phyloP scores from a whole-genome alignment of 768 basidiomycete species.

The Mycena kentingensis region DNA sequence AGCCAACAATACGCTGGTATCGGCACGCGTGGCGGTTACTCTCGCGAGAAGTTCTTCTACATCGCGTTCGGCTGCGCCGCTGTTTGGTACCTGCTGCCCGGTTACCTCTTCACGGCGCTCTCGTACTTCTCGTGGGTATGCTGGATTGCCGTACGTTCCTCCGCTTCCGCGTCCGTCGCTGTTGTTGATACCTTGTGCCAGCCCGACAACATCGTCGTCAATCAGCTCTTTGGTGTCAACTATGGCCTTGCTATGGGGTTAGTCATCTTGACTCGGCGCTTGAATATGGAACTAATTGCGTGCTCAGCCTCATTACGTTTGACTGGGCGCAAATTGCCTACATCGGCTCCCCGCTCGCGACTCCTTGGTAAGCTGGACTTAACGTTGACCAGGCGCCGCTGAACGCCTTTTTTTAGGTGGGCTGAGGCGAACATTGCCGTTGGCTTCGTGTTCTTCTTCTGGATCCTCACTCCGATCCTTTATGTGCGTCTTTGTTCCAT shows the following conservation, averaged over 20 bases:
- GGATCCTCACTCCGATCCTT: conserved; percentile 37
- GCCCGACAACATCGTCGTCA: conserved; percentile 45
- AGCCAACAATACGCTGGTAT: conserved; percentile 68
- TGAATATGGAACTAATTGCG: neutral
- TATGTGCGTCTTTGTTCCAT: conserved; percentile 22
- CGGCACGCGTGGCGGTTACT: conserved; percentile 64
- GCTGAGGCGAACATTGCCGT: conserved; percentile 49
- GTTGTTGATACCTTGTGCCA: conserved; percentile 48
- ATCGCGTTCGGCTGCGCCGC: conserved; percentile 59
- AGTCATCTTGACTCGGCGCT: no score
- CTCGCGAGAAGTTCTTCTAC: conserved; percentile 77
- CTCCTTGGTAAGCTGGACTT: conserved; percentile 42
- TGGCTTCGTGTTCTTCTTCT: conserved; percentile 24
- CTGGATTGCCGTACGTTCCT: conserved; percentile 25
- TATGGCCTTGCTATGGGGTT: conserved; percentile 46
- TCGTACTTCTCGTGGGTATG: conserved; percentile 61
- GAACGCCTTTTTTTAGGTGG: conserved; percentile 46
- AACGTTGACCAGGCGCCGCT: neutral
- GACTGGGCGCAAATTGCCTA: conserved; percentile 60
- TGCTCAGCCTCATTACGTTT: conserved; percentile 45
- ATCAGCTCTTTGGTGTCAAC: conserved; percentile 73
- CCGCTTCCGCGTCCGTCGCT: conserved; percentile 30
- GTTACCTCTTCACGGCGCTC: conserved; percentile 70
- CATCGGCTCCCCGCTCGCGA: conserved; percentile 56
- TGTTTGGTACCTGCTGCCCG: conserved; percentile 67